phyloP scores from a whole-genome alignment of 345 rosid genomes.

The Limnanthes douglasii region DNA sequence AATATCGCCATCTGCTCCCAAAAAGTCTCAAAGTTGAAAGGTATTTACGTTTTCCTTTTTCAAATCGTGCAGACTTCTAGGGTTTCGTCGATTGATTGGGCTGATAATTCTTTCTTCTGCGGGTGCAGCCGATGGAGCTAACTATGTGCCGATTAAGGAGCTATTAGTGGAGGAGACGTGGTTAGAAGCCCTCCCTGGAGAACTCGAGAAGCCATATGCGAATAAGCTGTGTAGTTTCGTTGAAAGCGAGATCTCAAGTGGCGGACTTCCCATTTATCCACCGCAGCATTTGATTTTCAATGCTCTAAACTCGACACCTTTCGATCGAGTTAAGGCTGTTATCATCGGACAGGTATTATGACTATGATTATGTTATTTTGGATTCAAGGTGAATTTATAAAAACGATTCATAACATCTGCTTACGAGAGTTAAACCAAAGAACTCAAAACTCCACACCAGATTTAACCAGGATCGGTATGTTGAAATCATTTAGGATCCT shows the following conservation, averaged over 20 bases:
- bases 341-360: conserved; percentile 64
- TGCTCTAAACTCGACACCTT: conserved; percentile 68
- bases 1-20: conserved; percentile 55
- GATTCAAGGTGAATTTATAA: not conserved
- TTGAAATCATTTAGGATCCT: conserved; percentile 38
- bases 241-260: conserved; percentile 26
- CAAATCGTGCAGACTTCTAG: not conserved
- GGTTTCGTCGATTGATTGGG: not conserved
- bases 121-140: conserved; percentile 22
- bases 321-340: conserved; percentile 64
- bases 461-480: not conserved
- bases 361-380: not conserved
- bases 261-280: conserved; percentile 35
- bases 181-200: conserved; percentile 56
- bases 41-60: conserved; percentile 9
- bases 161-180: conserved; percentile 84
- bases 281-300: conserved; percentile 75
- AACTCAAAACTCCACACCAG: not conserved
- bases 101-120: not conserved
- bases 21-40: conserved; percentile 35
- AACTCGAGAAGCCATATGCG: conserved; percentile 55
- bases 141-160: conserved; percentile 47
- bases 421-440: not conserved
- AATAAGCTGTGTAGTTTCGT: conserved; percentile 42
- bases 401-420: not conserved